Evolutionary conservation across 2,329 filamentous ascomycete genomes (phyloP).

Genomic region (Coniella vitis): DNA sequence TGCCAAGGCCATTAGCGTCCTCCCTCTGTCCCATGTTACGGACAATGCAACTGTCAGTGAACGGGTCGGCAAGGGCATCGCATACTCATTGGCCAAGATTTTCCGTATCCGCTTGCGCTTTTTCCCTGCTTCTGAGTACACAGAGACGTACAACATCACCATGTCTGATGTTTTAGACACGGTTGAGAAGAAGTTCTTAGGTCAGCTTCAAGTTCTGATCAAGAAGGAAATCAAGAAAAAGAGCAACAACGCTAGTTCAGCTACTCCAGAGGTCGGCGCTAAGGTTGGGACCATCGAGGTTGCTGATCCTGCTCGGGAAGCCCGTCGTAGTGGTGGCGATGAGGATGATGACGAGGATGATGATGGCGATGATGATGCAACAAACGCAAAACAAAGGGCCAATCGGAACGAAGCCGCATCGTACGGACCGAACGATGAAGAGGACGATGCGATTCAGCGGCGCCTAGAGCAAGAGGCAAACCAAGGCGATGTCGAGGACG

Average conservation of each 20-base stretch:
- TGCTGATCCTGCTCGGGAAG: constrained; percentile 30
- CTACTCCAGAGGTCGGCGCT: constrained; percentile 66
- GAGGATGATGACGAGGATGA: constrained; percentile 60
- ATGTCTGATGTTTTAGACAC: constrained; percentile 70
- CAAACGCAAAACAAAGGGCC: constrained; percentile 63
- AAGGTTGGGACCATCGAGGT: constrained; percentile 48
- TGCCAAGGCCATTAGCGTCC: constrained; percentile 82
- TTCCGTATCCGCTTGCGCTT: constrained; percentile 79
- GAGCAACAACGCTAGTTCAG: constrained; percentile 55
- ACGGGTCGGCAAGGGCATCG: constrained; percentile 63
- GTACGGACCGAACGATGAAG: constrained; percentile 89
- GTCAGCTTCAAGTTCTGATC: constrained; percentile 61
- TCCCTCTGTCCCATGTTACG: constrained; percentile 77
- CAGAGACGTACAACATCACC: constrained; percentile 74
- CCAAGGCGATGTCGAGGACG: constrained; percentile 40
- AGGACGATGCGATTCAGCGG: constrained; percentile 69
- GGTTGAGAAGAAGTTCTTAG: constrained; percentile 75
- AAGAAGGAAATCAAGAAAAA: constrained; percentile 81
- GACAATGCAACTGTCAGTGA: constrained; percentile 78
- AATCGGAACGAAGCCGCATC: constrained; percentile 78
- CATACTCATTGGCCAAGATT: constrained; percentile 67
- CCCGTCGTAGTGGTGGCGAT: constrained; percentile 31
- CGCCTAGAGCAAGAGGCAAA: constrained; percentile 51
- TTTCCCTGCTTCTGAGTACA: constrained; percentile 80
- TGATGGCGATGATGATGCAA: constrained; percentile 74